A percentile compares a stretch with the other conserved stretches of the same genome.
Evolutionary conservation across 75 land plant genomes (phyloP).

Genomic region (Cunninghamia lanceolata): DNA sequence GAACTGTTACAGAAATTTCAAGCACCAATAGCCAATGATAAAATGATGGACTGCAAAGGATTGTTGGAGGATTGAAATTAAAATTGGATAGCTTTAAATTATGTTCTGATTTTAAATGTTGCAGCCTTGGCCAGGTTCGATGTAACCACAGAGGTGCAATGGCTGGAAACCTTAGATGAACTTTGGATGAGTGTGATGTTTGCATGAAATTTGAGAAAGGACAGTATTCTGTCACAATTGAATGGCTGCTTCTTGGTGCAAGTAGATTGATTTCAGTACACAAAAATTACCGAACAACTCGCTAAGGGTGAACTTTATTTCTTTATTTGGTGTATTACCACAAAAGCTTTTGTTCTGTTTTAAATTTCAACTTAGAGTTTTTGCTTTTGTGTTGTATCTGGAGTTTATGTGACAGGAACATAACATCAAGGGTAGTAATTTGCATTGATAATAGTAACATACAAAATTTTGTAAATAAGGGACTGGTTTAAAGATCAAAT

Average conservation of each 20-base stretch:
- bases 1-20: neutral
- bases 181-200: neutral
- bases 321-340: neutral
- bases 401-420: no score
- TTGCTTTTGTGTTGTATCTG: no score
- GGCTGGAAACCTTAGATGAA: neutral
- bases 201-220: conserved; percentile 1
- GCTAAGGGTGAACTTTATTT: neutral
- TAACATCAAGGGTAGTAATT: no score
- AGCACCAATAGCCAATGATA: neutral
- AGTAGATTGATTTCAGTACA: neutral
- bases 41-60: neutral
- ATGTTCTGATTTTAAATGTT: neutral
- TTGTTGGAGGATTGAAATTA: neutral
- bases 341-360: neutral
- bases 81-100: neutral
- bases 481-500: no score
- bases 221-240: neutral
- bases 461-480: no score
- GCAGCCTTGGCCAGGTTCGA: neutral
- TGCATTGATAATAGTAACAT: no score
- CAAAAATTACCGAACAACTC: neutral
- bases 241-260: neutral
- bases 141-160: neutral
- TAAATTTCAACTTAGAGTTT: no score